Conservation (phyloP, 139 green algal genomes). For the Tetraselmis chui region DNA sequence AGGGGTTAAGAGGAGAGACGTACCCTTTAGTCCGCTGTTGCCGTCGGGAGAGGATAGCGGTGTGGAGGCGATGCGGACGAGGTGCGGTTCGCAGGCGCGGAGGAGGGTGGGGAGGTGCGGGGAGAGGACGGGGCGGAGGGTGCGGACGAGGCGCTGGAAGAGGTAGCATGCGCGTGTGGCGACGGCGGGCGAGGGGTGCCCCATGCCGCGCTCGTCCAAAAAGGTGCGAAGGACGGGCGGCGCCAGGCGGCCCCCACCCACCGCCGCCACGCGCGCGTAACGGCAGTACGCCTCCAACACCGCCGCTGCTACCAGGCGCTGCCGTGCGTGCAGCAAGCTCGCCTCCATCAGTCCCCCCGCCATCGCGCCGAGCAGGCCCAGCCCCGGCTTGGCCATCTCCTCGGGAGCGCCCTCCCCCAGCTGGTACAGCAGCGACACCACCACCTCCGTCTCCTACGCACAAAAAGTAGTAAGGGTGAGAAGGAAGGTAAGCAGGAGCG, state of each 20-base stretch:
- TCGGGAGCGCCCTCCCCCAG: constrained; percentile 73
- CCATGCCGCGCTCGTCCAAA: constrained; percentile 20
- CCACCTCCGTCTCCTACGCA: constrained; percentile 70
- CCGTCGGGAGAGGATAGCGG: constrained; percentile 27
- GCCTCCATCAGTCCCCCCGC: constrained; percentile 42
- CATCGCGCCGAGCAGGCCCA: constrained; percentile 43
- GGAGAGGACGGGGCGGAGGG: constrained; percentile 46
- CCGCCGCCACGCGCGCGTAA: constrained; percentile 14
- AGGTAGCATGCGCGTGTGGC: constrained; percentile 68
- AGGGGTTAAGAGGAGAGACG: too few relatives aligned
- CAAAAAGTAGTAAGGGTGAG: too few relatives aligned
- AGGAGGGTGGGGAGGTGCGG: constrained; percentile 48
- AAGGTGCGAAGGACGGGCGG: constrained; percentile 14
- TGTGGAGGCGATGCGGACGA: constrained; percentile 51
- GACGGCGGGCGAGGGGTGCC: constrained; percentile 13
- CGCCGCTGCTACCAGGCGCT: constrained; percentile 66
- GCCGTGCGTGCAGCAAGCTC: constrained; percentile 33
- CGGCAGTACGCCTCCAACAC: constrained; percentile 65
- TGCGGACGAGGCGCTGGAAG: constrained; percentile 68
- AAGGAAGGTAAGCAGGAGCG: too few relatives aligned
- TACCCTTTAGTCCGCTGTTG: background rate
- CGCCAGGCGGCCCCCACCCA: background rate
- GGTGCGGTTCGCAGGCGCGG: constrained; percentile 33
- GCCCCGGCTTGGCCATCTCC: constrained; percentile 45
- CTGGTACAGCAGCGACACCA: constrained; percentile 71